A percentile compares a stretch with the other conserved stretches of the same genome.
Evolutionary conservation across 2,329 filamentous ascomycete species (phyloP).

Genomic region (Epichloe festucae): DNA sequence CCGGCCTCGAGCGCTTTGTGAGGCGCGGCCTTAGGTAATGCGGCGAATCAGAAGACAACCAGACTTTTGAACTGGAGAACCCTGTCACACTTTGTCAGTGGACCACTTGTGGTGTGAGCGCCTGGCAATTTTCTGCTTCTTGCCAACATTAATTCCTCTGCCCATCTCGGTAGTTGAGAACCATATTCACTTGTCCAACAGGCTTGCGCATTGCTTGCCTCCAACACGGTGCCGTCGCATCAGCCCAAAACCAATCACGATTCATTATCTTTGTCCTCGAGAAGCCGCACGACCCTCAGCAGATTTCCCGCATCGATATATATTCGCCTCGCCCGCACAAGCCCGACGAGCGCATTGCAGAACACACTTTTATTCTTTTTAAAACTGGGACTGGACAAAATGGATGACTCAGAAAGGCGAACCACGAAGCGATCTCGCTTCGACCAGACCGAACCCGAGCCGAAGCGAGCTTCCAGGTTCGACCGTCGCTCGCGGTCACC

Average conservation of each 20-base stretch:
- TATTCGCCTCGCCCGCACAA: not conserved
- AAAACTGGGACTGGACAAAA: slow-evolving; percentile 6
- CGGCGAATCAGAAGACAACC: too few species aligned
- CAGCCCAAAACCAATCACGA: not conserved
- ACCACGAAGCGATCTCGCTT: slow-evolving; percentile 79
- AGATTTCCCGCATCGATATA: not conserved
- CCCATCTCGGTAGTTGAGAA: too few species aligned
- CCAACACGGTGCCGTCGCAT: not conserved
- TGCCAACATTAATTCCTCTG: not conserved
- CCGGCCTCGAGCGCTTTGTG: too few species aligned
- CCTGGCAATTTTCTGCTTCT: not conserved
- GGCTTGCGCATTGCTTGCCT: too few species aligned
- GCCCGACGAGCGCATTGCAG: not conserved
- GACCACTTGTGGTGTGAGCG: not conserved
- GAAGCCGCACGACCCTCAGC: not conserved
- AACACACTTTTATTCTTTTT: not conserved
- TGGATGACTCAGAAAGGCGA: slow-evolving; percentile 68
- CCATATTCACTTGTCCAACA: too few species aligned
- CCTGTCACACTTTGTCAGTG: not conserved
- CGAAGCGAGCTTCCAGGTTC: slow-evolving; percentile 66
- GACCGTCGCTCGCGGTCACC: slow-evolving; percentile 87
- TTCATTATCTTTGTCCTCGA: too few species aligned
- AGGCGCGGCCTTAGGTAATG: too few species aligned
- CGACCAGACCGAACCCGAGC: slow-evolving; percentile 78
- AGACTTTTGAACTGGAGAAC: too few species aligned